These are phyloP conservation scores for Epithele typhae DNA, from an alignment of 768 basidiomycete genomes.

Conservation along the genomic window DNA sequence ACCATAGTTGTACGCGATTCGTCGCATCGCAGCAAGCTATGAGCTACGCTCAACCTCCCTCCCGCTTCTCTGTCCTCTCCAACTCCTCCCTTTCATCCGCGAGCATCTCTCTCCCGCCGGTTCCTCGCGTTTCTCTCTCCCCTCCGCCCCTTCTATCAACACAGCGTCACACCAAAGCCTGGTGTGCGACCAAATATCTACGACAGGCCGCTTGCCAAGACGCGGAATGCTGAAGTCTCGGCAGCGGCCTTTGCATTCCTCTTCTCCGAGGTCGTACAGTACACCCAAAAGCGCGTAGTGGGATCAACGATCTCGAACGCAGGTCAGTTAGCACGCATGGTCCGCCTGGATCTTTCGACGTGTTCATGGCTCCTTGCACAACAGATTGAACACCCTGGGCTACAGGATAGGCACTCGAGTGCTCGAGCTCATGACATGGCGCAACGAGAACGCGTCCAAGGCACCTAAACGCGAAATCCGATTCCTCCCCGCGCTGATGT, in stretches of 20 bases:
- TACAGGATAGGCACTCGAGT: slow-evolving; percentile 88
- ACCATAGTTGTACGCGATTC: too few species aligned
- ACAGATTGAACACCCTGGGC: slow-evolving; percentile 85
- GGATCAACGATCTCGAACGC: slow-evolving; percentile 92
- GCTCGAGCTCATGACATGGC: slow-evolving; percentile 83
- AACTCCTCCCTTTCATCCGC: slow-evolving; percentile 46
- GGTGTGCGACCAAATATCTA: slow-evolving; percentile 71
- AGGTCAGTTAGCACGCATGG: slow-evolving; percentile 52
- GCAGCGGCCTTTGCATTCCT: slow-evolving; percentile 82
- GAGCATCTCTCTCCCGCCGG: slow-evolving; percentile 51
- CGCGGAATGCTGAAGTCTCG: slow-evolving; percentile 79
- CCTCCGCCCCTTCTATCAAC: slow-evolving; percentile 48
- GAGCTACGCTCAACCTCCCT: slow-evolving; percentile 54
- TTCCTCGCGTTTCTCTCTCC: slow-evolving; percentile 68
- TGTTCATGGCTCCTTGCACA: too few species aligned
- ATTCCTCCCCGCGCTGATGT: slow-evolving; percentile 88
- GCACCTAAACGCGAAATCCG: slow-evolving; percentile 91
- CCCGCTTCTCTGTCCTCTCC: slow-evolving; percentile 66
- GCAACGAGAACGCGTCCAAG: slow-evolving; percentile 72
- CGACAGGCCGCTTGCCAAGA: slow-evolving; percentile 87
- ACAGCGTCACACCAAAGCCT: slow-evolving; percentile 36
- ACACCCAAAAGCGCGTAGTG: slow-evolving; percentile 95
- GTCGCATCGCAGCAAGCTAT: too few species aligned
- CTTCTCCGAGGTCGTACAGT: slow-evolving; percentile 91
- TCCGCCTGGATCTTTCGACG: too few species aligned